Evolutionary conservation across 805 yeast species (phyloP), one percentile per base, ranked within the genome.

Genomic region (Teunomyces kruisii): DNA sequence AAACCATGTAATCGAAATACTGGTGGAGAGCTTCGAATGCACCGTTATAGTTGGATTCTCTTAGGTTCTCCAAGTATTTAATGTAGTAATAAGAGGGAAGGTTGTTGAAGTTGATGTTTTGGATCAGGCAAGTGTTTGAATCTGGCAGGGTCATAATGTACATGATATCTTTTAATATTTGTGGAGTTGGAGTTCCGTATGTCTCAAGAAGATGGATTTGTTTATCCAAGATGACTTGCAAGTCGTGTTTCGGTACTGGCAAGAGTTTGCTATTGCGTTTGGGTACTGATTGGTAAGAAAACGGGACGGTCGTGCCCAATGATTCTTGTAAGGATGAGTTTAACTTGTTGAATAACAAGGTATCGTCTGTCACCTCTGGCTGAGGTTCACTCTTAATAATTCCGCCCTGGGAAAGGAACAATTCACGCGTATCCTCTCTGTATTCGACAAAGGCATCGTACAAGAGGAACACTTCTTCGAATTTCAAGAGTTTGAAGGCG

Each of bases 1-100:
- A 80, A 63, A 86, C 81, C 81, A 84, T 81, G 55, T 86, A 85
- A 61, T 87, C 95, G 59, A 83, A 87, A 80, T 54, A 87, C 59
- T 55, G 83, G 67, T 65, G 83, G 68, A 61, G 77, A 36, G 57
- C 78, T 43, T 65, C 66, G 55, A 65, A 74, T 0, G 83, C 77
- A 1, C 76, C 79, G 51, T 77, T 85, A 54, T 84, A 86, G 55
- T 87, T 86, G 4, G 81, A 78, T 9, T 63, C 71, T 44, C 74
- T 72, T 55, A 83, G 73, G 47, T 75, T 74, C 52, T 84, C 84
- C 19, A 86, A 67, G 53, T 83, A 86, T 39, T 72, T 74, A 38
- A 86, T 70, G 53, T 83, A 84, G 54, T 81, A 76, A 17, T 76
- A 69, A 13, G 74, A 59, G 19, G 72, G 67, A 30, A 62, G 45